Base-by-base conservation (phyloP, 176 grass and related monocot species). In the Tuctoria greenei region DNA sequence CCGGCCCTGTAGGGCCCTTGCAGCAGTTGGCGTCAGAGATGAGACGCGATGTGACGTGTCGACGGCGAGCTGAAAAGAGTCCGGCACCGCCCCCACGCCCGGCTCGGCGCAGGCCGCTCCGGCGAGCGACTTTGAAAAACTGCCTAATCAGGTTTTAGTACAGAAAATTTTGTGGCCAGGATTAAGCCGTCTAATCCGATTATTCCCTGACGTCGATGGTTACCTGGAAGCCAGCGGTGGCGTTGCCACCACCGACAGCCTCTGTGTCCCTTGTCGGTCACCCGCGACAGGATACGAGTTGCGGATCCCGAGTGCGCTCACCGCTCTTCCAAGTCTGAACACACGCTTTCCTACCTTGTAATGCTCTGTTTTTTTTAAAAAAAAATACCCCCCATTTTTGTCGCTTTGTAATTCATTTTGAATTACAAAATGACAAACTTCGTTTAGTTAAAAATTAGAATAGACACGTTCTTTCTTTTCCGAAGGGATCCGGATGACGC, bases 191-290 rank as follows among this genome's bases (percentile, higher is more conserved):
- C 44, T n/a, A 58, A 78, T 64, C 67, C 26, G 46, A 57, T 57
- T 44, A 37, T 57, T 44, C 46, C 14, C 23, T 11, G 66, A 55
- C 35, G 35, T n/a, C 6, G 51, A 49, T 28, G 65, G 38, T 13
- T 28, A 46, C 12, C 24, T 4, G 55, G 39, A 73, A 73, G 13
- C 60, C 0, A 26, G 37, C 79, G 60, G 36, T 43, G 44, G 59
- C 36, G 11, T 26, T 67, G 62, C 62, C 66, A 41, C 42, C 82
- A 72, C 66, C 66, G 74, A 65, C 74, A 84, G 58, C 57, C 44
- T 71, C 82, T 54, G 52, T 31, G 31, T 25, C 49, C 18, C n/a
- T n/a, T n/a, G 27, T 38, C 49, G 26, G 27, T 50, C 39, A 16
- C 54, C 18, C 55, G 27, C 0, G 13, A 8, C 34, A 20, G n/a